phyloP scores from a whole-genome alignment of 306 rosid genomes.

The Lupinus albus region DNA sequence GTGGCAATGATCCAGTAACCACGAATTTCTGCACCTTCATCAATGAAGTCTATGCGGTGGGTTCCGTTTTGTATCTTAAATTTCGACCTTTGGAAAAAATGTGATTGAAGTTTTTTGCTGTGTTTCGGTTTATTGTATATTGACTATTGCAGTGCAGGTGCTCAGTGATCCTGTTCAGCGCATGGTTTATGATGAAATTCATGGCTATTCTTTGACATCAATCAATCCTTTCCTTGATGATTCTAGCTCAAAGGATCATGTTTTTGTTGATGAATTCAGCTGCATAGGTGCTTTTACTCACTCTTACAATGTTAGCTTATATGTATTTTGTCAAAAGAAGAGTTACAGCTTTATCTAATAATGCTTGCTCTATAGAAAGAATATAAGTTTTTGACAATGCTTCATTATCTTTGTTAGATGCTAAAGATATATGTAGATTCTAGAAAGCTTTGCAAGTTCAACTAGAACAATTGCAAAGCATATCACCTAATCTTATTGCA shows the following conservation, averaged over 20 bases:
- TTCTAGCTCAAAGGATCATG: conserved; percentile 70
- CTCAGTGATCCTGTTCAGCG: conserved; percentile 96
- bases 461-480: conserved; percentile 12
- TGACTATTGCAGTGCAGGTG: conserved; percentile 71
- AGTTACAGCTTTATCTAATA: neutral
- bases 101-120: conserved; percentile 7
- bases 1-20: conserved; percentile 76
- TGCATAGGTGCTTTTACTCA: conserved; percentile 71
- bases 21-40: conserved; percentile 91
- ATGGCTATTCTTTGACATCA: conserved; percentile 86
- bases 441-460: conserved; percentile 17
- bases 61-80: conserved; percentile 35
- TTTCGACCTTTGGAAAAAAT: conserved; percentile 27
- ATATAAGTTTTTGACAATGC: neutral
- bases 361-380: neutral
- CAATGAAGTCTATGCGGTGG: conserved; percentile 85
- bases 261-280: conserved; percentile 89
- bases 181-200: conserved; percentile 88
- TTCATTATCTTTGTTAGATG: conserved; percentile 35
- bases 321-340: conserved; percentile 16
- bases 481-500: conserved; percentile 19
- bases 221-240: conserved; percentile 80
- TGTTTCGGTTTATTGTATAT: conserved; percentile 29
- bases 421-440: conserved; percentile 8
- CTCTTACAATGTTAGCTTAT: conserved; percentile 9